Conservation (phyloP, 2,329 filamentous ascomycete genomes). For the Arachnomyces sp. region DNA sequence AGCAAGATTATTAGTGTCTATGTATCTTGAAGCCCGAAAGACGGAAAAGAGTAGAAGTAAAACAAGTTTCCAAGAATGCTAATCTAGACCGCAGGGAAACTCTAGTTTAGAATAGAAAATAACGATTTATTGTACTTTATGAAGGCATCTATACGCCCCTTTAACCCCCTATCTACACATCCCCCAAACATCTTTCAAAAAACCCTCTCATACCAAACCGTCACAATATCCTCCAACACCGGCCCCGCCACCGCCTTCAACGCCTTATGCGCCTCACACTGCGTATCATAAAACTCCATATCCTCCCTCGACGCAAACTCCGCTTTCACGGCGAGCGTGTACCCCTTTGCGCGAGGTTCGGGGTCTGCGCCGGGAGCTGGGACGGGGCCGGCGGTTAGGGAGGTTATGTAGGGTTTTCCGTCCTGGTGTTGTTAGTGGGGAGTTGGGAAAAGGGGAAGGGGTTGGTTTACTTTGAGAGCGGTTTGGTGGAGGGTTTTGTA, state of each 20-base stretch:
- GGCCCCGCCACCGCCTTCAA: slow-evolving; percentile 23
- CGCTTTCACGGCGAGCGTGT: slow-evolving; percentile 52
- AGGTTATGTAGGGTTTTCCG: slow-evolving; percentile 59
- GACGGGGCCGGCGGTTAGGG: slow-evolving; percentile 44
- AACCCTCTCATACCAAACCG: slow-evolving; percentile 15
- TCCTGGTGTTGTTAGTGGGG: slow-evolving; percentile 39
- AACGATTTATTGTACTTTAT: too few relatives aligned
- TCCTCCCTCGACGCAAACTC: slow-evolving; percentile 55
- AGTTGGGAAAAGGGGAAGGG: not conserved
- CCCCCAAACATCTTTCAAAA: too few relatives aligned
- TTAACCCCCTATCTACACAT: too few relatives aligned
- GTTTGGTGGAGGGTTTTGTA: slow-evolving; percentile 27
- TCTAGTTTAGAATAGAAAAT: too few relatives aligned
- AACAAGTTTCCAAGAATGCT: too few relatives aligned
- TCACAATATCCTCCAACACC: slow-evolving; percentile 17
- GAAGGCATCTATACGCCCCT: too few relatives aligned
- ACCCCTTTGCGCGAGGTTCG: slow-evolving; percentile 53
- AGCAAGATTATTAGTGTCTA: too few relatives aligned
- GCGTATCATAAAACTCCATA: slow-evolving; percentile 58
- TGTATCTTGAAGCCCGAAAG: too few relatives aligned
- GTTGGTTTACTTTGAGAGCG: slow-evolving; percentile 27
- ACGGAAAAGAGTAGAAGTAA: too few relatives aligned
- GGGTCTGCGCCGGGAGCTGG: slow-evolving; percentile 17
- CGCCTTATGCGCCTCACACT: slow-evolving; percentile 42
- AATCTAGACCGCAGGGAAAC: too few relatives aligned